Percentiles rank a stretch among this genome's conserved stretches.
Evolutionary conservation across 148 eudicot genomes (phyloP).

Genomic region (Chenopodium suecicum): DNA sequence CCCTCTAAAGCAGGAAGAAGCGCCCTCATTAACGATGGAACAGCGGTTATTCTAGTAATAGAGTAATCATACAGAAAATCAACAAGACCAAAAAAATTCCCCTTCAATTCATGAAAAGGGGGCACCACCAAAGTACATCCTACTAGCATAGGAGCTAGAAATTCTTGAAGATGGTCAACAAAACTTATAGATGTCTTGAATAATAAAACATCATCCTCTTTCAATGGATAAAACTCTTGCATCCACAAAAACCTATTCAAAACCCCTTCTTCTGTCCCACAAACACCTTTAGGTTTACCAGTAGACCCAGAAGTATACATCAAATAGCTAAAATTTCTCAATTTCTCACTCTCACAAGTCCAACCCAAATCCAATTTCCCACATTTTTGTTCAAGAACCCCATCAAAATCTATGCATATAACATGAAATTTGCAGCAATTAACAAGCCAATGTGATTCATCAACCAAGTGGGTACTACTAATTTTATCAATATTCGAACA

Average conservation of each 20-base stretch:
- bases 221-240: slow-evolving; percentile 68
- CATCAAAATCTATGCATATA: slow-evolving; percentile 44
- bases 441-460: slow-evolving; percentile 46
- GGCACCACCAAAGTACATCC: slow-evolving; percentile 79
- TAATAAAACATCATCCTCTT: slow-evolving; percentile 52
- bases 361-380: slow-evolving; percentile 41
- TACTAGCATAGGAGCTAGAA: slow-evolving; percentile 70
- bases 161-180: slow-evolving; percentile 91
- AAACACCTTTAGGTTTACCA: slow-evolving; percentile 88
- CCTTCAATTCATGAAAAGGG: slow-evolving; percentile 56
- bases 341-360: slow-evolving; percentile 59
- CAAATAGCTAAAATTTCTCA: slow-evolving; percentile 66
- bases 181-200: slow-evolving; percentile 88
- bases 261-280: slow-evolving; percentile 85
- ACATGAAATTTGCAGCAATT: slow-evolving; percentile 41
- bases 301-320: slow-evolving; percentile 96
- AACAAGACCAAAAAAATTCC: slow-evolving; percentile 47
- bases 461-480: slow-evolving; percentile 34
- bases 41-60: slow-evolving; percentile 67
- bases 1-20: slow-evolving; percentile 59
- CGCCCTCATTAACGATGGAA: slow-evolving; percentile 77
- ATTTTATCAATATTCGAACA: slow-evolving; percentile 32
- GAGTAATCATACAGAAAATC: slow-evolving; percentile 64
- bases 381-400: slow-evolving; percentile 36
- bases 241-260: slow-evolving; percentile 83